phyloP scores from a whole-genome alignment of 768 basidiomycete genomes.

The Dendrothele bispora region DNA sequence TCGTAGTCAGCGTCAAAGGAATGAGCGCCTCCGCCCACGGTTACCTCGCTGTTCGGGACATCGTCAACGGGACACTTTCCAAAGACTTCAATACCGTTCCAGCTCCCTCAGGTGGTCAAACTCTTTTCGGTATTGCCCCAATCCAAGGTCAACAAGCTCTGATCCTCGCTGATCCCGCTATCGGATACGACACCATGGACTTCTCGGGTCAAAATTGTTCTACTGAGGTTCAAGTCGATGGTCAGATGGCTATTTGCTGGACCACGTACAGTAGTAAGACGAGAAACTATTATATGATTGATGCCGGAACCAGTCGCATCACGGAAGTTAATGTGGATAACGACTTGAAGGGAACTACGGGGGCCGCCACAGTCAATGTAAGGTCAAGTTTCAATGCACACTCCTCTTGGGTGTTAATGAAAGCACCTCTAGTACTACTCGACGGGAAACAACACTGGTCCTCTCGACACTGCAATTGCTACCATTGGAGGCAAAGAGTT shows the following conservation, averaged over 20 bases:
- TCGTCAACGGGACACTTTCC: slow-evolving; percentile 44
- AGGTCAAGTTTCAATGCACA: not conserved
- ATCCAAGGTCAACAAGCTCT: slow-evolving; percentile 38
- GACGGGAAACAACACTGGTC: slow-evolving; percentile 30
- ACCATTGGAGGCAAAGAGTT: slow-evolving; percentile 38
- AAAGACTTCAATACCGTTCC: slow-evolving; percentile 33
- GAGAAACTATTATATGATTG: slow-evolving; percentile 45
- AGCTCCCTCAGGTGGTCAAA: slow-evolving; percentile 39
- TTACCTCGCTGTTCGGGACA: slow-evolving; percentile 50
- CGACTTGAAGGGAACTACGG: slow-evolving; percentile 40
- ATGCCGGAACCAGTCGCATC: slow-evolving; percentile 35
- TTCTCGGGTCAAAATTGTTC: slow-evolving; percentile 19
- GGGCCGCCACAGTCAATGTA: slow-evolving; percentile 48
- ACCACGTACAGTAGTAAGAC: slow-evolving; percentile 38
- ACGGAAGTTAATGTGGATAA: slow-evolving; percentile 48
- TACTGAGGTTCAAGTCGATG: slow-evolving; percentile 30
- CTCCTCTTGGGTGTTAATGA: not conserved
- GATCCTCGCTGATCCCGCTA: slow-evolving; percentile 36
- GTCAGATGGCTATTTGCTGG: slow-evolving; percentile 44
- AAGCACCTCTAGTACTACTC: slow-evolving; percentile 35
- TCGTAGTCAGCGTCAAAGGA: slow-evolving; percentile 50
- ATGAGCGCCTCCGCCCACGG: slow-evolving; percentile 41
- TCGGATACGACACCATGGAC: slow-evolving; percentile 40
- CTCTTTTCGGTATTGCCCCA: slow-evolving; percentile 48
- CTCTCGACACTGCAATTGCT: slow-evolving; percentile 41